Percentiles rank a stretch among this genome's conserved stretches.
Conservation (phyloP, 805 yeast genomes). For the Scheffersomyces stipitis region DNA sequence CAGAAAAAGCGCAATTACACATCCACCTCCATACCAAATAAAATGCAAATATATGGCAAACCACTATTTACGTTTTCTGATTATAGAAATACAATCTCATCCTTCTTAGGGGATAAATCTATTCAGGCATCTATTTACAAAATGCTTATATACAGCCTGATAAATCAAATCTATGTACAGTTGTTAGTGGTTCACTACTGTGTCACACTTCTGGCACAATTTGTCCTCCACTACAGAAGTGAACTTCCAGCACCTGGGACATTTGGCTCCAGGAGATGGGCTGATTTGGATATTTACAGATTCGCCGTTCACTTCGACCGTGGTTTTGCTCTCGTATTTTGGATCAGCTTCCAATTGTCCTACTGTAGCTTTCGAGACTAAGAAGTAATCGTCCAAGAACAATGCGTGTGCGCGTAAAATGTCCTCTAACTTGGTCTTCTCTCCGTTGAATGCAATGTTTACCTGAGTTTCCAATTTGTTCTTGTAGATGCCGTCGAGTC, state of each 20-base stretch:
- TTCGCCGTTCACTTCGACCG: slow-evolving; percentile 15
- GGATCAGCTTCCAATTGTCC: not conserved
- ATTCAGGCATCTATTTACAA: not conserved
- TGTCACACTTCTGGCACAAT: slow-evolving; percentile 67
- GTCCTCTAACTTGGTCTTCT: slow-evolving; percentile 7
- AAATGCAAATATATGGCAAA: too few relatives aligned
- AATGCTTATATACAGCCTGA: not conserved
- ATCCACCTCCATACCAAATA: too few relatives aligned
- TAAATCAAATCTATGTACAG: too few relatives aligned
- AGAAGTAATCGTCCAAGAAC: slow-evolving; percentile 46
- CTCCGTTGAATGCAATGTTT: slow-evolving; percentile 22
- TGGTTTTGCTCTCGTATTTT: slow-evolving; percentile 1
- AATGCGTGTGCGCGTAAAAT: slow-evolving; percentile 20
- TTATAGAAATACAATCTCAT: slow-evolving; percentile 4
- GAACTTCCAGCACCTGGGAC: slow-evolving; percentile 95
- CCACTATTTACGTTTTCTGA: too few relatives aligned
- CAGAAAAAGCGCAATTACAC: too few relatives aligned
- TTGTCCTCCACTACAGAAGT: slow-evolving; percentile 49
- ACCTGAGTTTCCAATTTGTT: slow-evolving; percentile 63
- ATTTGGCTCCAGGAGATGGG: slow-evolving; percentile 54
- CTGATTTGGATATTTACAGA: slow-evolving; percentile 36
- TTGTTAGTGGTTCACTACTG: slow-evolving; percentile 34
- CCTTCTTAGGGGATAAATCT: not conserved
- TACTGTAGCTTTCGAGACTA: slow-evolving; percentile 57
- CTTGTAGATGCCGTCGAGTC: slow-evolving; percentile 50